phyloP scores from a whole-genome alignment of 495 filamentous ascomycete genomes.

The Choiromyces venosus region DNA sequence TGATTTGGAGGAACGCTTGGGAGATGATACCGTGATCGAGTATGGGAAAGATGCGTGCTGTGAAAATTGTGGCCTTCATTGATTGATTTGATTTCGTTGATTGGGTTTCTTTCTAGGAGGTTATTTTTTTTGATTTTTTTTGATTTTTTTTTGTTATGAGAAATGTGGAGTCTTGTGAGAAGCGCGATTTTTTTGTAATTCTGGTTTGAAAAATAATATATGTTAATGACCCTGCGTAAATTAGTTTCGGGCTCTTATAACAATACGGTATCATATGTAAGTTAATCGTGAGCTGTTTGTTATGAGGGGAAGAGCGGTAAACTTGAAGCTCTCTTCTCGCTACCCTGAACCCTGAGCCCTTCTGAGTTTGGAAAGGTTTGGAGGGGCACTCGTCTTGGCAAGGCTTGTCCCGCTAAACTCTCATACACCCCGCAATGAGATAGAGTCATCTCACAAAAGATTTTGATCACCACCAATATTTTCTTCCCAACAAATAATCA shows the following conservation, averaged over 20 bases:
- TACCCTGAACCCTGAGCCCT: background rate
- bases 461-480: background rate
- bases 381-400: background rate
- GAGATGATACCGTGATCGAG: background rate
- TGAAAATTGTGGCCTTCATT: background rate
- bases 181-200: background rate
- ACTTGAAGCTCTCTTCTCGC: background rate
- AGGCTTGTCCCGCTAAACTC: background rate
- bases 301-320: background rate
- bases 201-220: background rate
- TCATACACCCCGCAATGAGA: background rate
- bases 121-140: no score
- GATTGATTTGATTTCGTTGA: no score
- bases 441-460: background rate
- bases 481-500: background rate
- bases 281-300: no score
- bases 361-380: background rate
- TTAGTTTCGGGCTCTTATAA: background rate
- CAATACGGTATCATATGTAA: background rate
- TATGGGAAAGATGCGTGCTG: background rate
- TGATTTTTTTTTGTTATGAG: no score
- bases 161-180: background rate
- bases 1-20: background rate
- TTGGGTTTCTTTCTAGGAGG: background rate
- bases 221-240: background rate